Evolutionary conservation across 2,329 filamentous ascomycete genomes (phyloP), one percentile per base, ranked within the genome.

Genomic region (Clarireedia hainanense): DNA sequence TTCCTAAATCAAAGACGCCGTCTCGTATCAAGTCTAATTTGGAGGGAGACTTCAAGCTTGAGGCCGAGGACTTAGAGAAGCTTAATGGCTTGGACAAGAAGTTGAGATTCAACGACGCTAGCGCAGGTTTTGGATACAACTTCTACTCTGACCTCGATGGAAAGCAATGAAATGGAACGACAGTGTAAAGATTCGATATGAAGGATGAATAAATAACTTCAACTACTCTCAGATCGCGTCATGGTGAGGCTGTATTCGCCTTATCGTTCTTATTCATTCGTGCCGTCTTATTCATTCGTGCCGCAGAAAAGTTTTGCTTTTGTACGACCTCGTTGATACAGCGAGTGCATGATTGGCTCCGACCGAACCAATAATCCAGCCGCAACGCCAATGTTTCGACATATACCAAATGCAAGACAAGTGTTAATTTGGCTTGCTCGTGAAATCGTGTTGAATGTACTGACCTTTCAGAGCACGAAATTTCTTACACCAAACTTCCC

Each of bases 1-100:
- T 86, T 58, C 83, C 83, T 56, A 86, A 86, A 75, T 84, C 79
- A 63, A 80, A 79, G 45, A 84, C 77, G 30, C 75, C 78, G 26
- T 72, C 72, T 37, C 75, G 82, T 39, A 85, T 86, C 60, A 72
- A 75, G 68, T 78, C 76, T 67, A 89, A 88, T 71, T 80, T 84
- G 65, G 74, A 83, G 67, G 77, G 80, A 59, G 80, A 83, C 64
- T 87, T 88, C 67, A 76, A 79, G 64, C 72, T 88, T 26, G 74
- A 75, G 1, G 62, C 67, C 0, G 78, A 78, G 50, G 84, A 88
- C 63, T 69, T 86, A 63, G 69, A 77, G 64, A 79, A 76, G 69
- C 78, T 68, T 50, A 59, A 57, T 48, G 47, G 50, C 15, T 71
- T 85, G 20, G 80, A 86, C 65, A 81, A 78, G 70, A 84, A 84